A percentile compares a stretch with the other conserved stretches of the same genome.
These are phyloP conservation scores for Echites panduratus DNA, from an alignment of 257 asterid genomes.

Conservation along the genomic window DNA sequence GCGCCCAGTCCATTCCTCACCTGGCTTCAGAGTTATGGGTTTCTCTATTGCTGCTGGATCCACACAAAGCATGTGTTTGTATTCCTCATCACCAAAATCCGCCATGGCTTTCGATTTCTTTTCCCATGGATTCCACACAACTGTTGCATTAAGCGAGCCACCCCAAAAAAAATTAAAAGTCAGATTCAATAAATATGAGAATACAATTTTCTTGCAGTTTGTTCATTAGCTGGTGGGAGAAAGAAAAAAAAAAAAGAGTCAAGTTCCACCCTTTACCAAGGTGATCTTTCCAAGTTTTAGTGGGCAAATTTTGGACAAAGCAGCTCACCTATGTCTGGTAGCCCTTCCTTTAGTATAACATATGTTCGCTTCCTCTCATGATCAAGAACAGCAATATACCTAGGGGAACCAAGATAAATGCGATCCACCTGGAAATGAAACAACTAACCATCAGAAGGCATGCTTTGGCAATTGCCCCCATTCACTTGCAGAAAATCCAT, in stretches of 20 bases:
- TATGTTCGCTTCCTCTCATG: constrained; percentile 87
- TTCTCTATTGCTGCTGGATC: constrained; percentile 77
- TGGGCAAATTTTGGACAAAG: neutral
- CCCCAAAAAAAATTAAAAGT: neutral
- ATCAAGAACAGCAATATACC: constrained; percentile 70
- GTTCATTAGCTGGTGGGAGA: too few species aligned
- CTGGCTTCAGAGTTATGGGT: constrained; percentile 62
- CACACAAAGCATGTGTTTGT: constrained; percentile 79
- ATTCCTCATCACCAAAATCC: constrained; percentile 85
- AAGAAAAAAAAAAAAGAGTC: too few species aligned
- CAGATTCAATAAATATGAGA: neutral
- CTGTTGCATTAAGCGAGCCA: constrained; percentile 22
- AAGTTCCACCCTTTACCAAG: too few species aligned
- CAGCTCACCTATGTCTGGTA: constrained; percentile 72
- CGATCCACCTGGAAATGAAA: constrained; percentile 68
- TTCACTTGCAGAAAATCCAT: neutral
- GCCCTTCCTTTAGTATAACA: constrained; percentile 72
- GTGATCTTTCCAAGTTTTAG: neutral
- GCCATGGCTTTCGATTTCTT: constrained; percentile 78
- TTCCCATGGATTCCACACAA: constrained; percentile 98
- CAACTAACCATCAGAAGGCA: neutral
- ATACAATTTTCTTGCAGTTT: neutral
- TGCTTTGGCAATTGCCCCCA: neutral
- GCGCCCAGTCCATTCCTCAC: constrained; percentile 86
- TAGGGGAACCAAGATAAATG: constrained; percentile 64